Conservation (phyloP, 2,329 filamentous ascomycete genomes). For the Talaromyces sp. region DNA sequence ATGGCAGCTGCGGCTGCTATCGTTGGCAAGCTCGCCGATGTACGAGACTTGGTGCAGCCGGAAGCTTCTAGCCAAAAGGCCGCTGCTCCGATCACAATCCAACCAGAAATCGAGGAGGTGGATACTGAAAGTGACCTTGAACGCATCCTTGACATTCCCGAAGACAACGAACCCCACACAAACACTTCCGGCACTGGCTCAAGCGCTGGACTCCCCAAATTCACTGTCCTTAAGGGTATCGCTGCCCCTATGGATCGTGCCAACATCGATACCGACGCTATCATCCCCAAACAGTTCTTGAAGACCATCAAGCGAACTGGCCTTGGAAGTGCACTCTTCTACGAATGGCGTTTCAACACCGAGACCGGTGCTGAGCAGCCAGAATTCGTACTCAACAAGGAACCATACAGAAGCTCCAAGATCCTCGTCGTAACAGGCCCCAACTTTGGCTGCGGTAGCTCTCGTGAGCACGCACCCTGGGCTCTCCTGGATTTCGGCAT, state of each 20-base stretch:
- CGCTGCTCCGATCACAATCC: slow-evolving; percentile 59
- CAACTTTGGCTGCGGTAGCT: slow-evolving; percentile 94
- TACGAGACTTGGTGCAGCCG: slow-evolving; percentile 67
- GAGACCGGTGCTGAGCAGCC: slow-evolving; percentile 70
- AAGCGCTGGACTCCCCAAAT: slow-evolving; percentile 72
- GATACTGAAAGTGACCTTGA: slow-evolving; percentile 62
- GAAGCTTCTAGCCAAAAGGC: slow-evolving; percentile 46
- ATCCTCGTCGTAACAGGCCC: slow-evolving; percentile 86
- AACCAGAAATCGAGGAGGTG: slow-evolving; percentile 57
- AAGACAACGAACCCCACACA: slow-evolving; percentile 62
- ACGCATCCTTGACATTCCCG: slow-evolving; percentile 58
- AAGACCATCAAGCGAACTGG: slow-evolving; percentile 99
- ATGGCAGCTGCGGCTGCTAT: slow-evolving; percentile 94
- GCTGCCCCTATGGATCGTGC: slow-evolving; percentile 81
- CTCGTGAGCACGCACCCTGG: slow-evolving; percentile 95
- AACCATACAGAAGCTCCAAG: slow-evolving; percentile 78
- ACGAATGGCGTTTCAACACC: slow-evolving; percentile 70
- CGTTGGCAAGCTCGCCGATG: slow-evolving; percentile 85
- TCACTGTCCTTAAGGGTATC: slow-evolving; percentile 77
- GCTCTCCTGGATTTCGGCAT: slow-evolving; percentile 95
- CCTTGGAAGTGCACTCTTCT: slow-evolving; percentile 82
- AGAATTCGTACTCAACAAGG: slow-evolving; percentile 84
- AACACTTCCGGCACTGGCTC: slow-evolving; percentile 52
- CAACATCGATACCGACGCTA: slow-evolving; percentile 98
- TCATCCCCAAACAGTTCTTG: slow-evolving; percentile 98